A percentile compares a stretch with the other conserved stretches of the same genome.
Conservation (phyloP, 768 basidiomycete genomes). For the Phaeolepiota aurea region DNA sequence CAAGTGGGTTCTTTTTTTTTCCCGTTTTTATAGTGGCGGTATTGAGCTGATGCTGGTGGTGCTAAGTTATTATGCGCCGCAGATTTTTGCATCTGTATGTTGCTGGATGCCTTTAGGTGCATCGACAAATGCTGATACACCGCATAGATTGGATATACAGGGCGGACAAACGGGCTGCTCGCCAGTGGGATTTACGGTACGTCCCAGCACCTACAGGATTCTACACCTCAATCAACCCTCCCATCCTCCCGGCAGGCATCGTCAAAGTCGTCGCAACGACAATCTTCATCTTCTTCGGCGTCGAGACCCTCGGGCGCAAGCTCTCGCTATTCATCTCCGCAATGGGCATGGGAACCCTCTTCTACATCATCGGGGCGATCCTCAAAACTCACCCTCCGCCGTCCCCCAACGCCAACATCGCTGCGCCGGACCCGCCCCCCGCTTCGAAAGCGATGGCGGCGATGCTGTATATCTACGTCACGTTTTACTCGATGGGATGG, state of each 20-base stretch:
- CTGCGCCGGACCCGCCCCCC: conserved; percentile 31
- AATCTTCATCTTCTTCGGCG: conserved; percentile 59
- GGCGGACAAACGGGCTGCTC: conserved; percentile 49
- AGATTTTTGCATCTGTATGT: conserved; percentile 59
- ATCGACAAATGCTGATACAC: conserved; percentile 2
- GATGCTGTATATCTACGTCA: conserved; percentile 80
- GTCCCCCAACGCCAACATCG: conserved; percentile 13
- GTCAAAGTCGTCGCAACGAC: conserved; percentile 62
- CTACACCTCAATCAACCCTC: background rate
- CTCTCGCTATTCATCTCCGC: conserved; percentile 65
- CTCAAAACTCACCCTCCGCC: conserved; percentile 70
- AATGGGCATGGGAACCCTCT: conserved; percentile 69
- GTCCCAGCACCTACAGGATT: background rate
- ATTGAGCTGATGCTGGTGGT: too few relatives aligned
- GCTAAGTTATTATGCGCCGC: conserved; percentile 59
- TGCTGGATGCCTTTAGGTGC: background rate
- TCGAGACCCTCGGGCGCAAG: conserved; percentile 63
- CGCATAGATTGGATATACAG: conserved; percentile 56
- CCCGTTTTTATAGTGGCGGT: too few relatives aligned
- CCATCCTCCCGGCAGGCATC: conserved; percentile 21
- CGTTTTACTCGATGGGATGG: conserved; percentile 86
- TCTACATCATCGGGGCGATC: conserved; percentile 81
- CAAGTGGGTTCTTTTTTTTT: conserved; percentile 20
- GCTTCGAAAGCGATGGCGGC: conserved; percentile 79
- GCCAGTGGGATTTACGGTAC: conserved; percentile 63